Evolutionary conservation across 2,329 filamentous ascomycete species (phyloP).

Genomic region (Cryphonectria naterciae): DNA sequence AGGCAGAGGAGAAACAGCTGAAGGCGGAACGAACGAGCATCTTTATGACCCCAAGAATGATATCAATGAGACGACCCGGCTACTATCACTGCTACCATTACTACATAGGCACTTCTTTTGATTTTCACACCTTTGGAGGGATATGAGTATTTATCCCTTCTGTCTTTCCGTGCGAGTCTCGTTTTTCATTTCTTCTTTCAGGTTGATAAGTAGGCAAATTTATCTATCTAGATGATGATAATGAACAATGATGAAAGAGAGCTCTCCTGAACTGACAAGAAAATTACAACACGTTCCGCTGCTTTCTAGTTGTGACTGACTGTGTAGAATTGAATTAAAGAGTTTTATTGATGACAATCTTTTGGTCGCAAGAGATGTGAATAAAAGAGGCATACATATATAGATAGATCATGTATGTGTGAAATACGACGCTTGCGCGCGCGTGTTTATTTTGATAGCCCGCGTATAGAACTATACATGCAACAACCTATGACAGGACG

Average conservation of each 20-base stretch:
- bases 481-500: background rate
- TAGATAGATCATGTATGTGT: too few species aligned
- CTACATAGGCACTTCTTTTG: background rate
- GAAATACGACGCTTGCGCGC: too few species aligned
- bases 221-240: slow-evolving; percentile 2
- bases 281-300: background rate
- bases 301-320: background rate
- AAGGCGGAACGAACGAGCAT: background rate
- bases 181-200: background rate
- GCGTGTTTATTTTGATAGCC: background rate
- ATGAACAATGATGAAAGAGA: slow-evolving; percentile 5
- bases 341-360: background rate
- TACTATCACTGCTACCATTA: background rate
- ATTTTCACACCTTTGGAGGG: background rate
- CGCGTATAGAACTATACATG: background rate
- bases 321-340: too few species aligned
- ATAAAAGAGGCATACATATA: too few species aligned
- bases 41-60: background rate
- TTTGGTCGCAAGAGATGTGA: too few species aligned
- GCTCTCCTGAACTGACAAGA: background rate
- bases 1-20: background rate
- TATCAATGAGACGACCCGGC: background rate
- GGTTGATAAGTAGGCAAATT: background rate
- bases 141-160: background rate
- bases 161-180: background rate